These are phyloP conservation scores for Triangularia verruculosa DNA, from an alignment of 2,329 filamentous ascomycete genomes.

Conservation along the genomic window DNA sequence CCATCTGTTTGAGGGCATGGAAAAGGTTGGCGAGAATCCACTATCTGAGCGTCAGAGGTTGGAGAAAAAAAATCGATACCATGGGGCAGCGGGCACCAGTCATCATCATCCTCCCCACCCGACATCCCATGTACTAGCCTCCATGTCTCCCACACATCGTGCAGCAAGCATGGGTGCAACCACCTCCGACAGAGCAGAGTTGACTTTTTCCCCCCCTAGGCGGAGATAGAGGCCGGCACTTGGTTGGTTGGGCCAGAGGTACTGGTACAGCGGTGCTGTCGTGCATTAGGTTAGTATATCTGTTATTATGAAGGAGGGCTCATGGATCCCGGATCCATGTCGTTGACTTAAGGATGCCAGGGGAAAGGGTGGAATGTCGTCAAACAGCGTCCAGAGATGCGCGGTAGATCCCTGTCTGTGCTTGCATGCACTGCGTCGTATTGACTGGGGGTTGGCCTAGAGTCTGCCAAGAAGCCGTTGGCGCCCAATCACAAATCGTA, in stretches of 20 bases:
- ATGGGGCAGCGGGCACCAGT: background rate
- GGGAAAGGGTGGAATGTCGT: constrained; percentile 35
- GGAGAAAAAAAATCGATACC: background rate
- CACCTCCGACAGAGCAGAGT: constrained; percentile 8
- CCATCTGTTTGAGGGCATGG: constrained; percentile 20
- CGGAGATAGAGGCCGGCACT: constrained; percentile 18
- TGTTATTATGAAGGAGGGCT: constrained; percentile 29
- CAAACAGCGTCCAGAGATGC: constrained; percentile 29
- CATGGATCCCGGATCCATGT: constrained; percentile 42
- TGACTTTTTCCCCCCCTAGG: constrained; percentile 9
- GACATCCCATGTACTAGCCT: background rate
- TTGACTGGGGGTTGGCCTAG: constrained; percentile 24
- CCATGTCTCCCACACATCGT: constrained; percentile 7
- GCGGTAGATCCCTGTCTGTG: constrained; percentile 30
- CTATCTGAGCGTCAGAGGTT: background rate
- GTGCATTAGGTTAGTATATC: constrained; percentile 21
- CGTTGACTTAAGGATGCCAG: constrained; percentile 31
- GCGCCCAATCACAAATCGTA: constrained; percentile 24
- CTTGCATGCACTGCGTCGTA: constrained; percentile 25
- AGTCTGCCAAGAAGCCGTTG: constrained; percentile 19
- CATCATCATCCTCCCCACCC: background rate
- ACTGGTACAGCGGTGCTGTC: constrained; percentile 24
- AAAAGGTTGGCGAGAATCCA: constrained; percentile 24
- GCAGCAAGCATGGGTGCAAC: constrained; percentile 11
- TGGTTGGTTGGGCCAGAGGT: constrained; percentile 20